Conservation (phyloP, 2,329 filamentous ascomycete genomes). For the Plectosphaerella sp. region DNA sequence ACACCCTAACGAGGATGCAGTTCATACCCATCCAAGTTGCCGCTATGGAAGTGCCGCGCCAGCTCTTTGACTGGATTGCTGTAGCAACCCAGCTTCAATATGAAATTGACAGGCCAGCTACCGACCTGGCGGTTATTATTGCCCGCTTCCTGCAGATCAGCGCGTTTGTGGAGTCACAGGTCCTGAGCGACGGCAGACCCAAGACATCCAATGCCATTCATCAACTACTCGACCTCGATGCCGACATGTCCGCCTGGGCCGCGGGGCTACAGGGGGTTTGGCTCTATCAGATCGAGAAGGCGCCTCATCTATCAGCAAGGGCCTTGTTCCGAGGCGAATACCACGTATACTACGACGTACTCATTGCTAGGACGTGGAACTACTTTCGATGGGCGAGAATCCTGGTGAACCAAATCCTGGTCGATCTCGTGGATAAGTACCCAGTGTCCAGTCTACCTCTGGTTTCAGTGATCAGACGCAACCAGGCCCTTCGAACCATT, state of each 20-base stretch:
- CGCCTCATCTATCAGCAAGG: conserved; percentile 26
- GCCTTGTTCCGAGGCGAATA: conserved; percentile 48
- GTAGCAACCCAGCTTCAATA: conserved; percentile 29
- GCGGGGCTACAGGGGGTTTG: conserved; percentile 26
- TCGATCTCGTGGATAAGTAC: conserved; percentile 31
- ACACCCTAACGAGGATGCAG: conserved; percentile 17
- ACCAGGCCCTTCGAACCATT: conserved; percentile 27
- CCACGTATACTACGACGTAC: conserved; percentile 51
- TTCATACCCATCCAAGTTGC: conserved; percentile 39
- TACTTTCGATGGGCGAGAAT: conserved; percentile 57
- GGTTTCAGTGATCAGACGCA: conserved; percentile 23
- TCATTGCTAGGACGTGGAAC: conserved; percentile 51
- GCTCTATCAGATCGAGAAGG: conserved; percentile 27
- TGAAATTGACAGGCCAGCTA: conserved; percentile 30
- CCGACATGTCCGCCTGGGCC: conserved; percentile 34
- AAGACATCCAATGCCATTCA: conserved; percentile 28
- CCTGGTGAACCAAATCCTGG: conserved; percentile 44
- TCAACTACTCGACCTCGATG: conserved; percentile 34
- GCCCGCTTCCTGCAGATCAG: conserved; percentile 35
- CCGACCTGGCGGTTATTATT: conserved; percentile 35
- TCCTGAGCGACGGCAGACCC: conserved; percentile 30
- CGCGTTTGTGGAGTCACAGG: conserved; percentile 25
- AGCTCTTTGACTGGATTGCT: conserved; percentile 38
- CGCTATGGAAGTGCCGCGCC: conserved; percentile 31
- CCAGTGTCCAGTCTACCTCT: conserved; percentile 30